phyloP scores from a whole-genome alignment of 495 filamentous ascomycete genomes.

The Pseudotulostoma volvatum region DNA sequence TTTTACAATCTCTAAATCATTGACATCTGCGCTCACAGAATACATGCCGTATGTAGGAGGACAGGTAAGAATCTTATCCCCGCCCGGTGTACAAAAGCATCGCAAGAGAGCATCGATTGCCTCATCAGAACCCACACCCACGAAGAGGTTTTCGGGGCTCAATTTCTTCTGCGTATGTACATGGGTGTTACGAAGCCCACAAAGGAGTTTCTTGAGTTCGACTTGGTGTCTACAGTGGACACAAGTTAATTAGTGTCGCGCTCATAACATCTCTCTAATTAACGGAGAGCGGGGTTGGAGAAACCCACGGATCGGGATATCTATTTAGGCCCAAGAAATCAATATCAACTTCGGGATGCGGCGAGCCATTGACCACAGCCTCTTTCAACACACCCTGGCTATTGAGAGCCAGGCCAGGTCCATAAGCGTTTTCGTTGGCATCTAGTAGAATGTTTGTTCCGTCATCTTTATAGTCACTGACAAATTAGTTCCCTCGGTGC shows the following conservation, averaged over 20 bases:
- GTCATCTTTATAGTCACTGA: constrained; percentile 96
- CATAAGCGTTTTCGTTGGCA: constrained; percentile 95
- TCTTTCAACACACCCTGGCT: constrained; percentile 25
- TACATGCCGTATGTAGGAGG: constrained; percentile 99
- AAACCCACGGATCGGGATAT: constrained; percentile 77
- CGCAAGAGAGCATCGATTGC: constrained; percentile 86
- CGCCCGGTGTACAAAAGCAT: constrained; percentile 76
- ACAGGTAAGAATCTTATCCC: constrained; percentile 81
- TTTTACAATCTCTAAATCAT: constrained; percentile 74
- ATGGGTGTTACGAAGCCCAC: constrained; percentile 75
- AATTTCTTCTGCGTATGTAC: constrained; percentile 59
- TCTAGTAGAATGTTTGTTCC: constrained; percentile 93
- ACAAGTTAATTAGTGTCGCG: background rate
- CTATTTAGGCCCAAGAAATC: constrained; percentile 71
- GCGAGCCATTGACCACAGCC: constrained; percentile 18
- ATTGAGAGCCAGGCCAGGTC: constrained; percentile 47
- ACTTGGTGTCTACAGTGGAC: constrained; percentile 48
- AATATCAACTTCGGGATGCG: constrained; percentile 29
- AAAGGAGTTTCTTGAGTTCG: constrained; percentile 72
- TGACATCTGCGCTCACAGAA: constrained; percentile 77
- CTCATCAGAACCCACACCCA: constrained; percentile 92
- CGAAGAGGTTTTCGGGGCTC: constrained; percentile 70
- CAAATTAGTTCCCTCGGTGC: constrained; percentile 1
- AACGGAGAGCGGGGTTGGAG: no score
- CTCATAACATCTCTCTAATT: no score